Evolutionary conservation across 164 flowering plant genomes (phyloP), one percentile per base, ranked within the genome.

Genomic region (Chloranthus sessilifolius): DNA sequence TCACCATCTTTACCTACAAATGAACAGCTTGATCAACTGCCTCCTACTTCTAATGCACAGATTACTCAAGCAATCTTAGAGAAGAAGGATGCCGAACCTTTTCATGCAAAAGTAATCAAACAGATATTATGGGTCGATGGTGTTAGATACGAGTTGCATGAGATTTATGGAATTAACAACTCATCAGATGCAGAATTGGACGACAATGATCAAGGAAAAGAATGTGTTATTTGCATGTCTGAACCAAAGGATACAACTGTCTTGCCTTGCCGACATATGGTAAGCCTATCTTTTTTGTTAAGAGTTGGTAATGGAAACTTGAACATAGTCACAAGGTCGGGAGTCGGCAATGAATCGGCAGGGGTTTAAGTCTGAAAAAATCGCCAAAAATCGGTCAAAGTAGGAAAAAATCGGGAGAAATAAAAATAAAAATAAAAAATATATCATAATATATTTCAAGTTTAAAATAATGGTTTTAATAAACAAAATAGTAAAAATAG

Each of bases 181-280:
- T 71, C 84, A 52, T 24, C 70, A 39, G 68, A 61, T 21, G 70
- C 67, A 58, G 77, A 70, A 33, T 65, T 70, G 46, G 58, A 62
- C 35, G 77, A 78, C 45, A 58, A 38, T 58, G 85, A 72, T 39
- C 50, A 77, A 2, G 91, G 87, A 30, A 79, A 79, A 64, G 85
- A 81, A 17, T 90, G 98, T 60, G 91, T 87, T 7, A 83, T 91
- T 49, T 91, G 98, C 86, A 71, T 91, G 90, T 69, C 95, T 34
- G 96, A 88, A 57, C 92, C 88, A 36, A 81, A 75, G 70, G 86
- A 83, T 59, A 85, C 91, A 5, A 85, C 96, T 26, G 85, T 88
- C 2, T 65, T 91, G 60, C 98, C 98, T 41, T 91, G 98, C 63
- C 78, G 96, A 44, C 98, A 91, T 68, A 73, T 91, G 98, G 98